Base-by-base conservation (phyloP, 495 filamentous ascomycete species). In the Podospora pseudoanserina region DNA sequence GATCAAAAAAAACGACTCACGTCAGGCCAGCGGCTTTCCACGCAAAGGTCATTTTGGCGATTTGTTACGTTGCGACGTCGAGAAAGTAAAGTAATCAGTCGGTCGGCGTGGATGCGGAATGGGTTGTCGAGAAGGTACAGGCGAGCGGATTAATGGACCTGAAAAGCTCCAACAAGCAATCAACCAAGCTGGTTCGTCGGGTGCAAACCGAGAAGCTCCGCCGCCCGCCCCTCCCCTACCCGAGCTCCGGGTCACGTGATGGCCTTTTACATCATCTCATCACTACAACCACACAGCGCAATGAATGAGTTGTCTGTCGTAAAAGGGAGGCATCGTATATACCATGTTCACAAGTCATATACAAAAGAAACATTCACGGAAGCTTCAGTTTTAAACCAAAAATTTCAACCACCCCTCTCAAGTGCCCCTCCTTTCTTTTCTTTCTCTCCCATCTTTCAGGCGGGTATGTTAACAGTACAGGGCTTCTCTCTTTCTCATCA, bases 1-100 rank as follows among this genome's bases (percentile, higher is more conserved):
- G 30, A 5, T 19, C 34, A 23, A 49, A 4, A 65, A 6, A 27
- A 57, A 65, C 55, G 56, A 60, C 91, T 80, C 90, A 98, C 96
- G 90, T 96, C 75, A 98, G 85, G 84, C 96, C 95, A 77, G 95
- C 90, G 76, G 93, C 87, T 91, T 97, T 98, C 96, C 96, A 99
- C 77, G 93, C 92, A 83, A 93, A 94, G 80, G 92, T 87, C 95
- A 99, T 99, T 85, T 88, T 93, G 89, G 88, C 79, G 73, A 68
- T 68, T 70, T 78, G 69, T 68, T 70, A 66, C 72, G 30, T 73
- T 72, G 68, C 67, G 59, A 65, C 66, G 71, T 44, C 61, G 18
- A 73, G 69, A 68, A 68, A 74, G 30, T 5, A 32, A 32, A 32
- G 0, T 32, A 77, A 70, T 65, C 66, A 53, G 67, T 68, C 71